Conservation (phyloP, 768 basidiomycete species). For the Amanita rubescens region DNA sequence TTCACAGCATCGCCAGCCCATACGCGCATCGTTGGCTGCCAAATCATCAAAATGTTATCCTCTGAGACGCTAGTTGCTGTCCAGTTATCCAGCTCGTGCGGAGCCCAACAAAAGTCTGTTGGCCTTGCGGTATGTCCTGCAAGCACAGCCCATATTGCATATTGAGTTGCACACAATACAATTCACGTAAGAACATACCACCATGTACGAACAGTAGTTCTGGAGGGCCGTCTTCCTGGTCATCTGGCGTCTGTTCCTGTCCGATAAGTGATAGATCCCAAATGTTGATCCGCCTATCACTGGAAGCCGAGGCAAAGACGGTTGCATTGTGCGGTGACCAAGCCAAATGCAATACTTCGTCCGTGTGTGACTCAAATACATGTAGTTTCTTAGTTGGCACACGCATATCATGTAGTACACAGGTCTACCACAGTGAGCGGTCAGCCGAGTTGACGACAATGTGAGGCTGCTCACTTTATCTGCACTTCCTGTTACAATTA, state of each 20-base stretch:
- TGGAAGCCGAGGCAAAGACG: constrained; percentile 90
- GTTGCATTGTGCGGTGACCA: constrained; percentile 95
- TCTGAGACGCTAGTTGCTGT: constrained; percentile 85
- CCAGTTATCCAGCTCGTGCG: constrained; percentile 75
- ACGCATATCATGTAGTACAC: constrained; percentile 83
- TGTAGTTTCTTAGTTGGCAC: constrained; percentile 71
- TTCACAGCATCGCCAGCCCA: constrained; percentile 88
- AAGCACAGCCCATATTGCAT: background rate
- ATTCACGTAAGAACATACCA: constrained; percentile 41
- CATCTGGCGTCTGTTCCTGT: constrained; percentile 94
- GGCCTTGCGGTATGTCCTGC: constrained; percentile 85
- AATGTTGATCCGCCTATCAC: constrained; percentile 87
- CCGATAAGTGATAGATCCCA: constrained; percentile 95
- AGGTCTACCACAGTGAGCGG: constrained; percentile 48
- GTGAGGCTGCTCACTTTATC: constrained; percentile 61
- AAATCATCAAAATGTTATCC: constrained; percentile 95
- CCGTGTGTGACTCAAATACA: constrained; percentile 86
- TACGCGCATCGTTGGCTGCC: constrained; percentile 93
- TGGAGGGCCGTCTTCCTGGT: constrained; percentile 96
- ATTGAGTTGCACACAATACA: background rate
- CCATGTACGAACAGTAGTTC: constrained; percentile 96
- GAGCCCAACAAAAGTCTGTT: constrained; percentile 96
- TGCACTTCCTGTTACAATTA: constrained; percentile 86
- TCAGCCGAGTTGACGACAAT: background rate
- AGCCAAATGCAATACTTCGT: constrained; percentile 87